Conservation (phyloP, 2,329 filamentous ascomycete species). For the Pseudogymnoascus sp. region DNA sequence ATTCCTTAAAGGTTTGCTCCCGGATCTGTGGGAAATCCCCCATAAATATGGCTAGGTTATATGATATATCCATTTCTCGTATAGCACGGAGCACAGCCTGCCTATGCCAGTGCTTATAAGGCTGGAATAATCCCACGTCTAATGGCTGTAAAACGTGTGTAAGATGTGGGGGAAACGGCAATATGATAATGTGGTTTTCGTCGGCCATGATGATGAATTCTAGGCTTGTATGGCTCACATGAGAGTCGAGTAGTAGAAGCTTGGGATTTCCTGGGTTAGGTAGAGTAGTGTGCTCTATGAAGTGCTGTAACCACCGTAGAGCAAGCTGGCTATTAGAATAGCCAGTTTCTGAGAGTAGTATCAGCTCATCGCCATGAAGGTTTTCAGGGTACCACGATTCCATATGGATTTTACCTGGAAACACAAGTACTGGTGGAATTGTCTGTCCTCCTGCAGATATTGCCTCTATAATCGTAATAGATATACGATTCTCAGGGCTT, state of each 20-base stretch:
- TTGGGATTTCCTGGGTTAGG: neutral
- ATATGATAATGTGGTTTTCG: neutral
- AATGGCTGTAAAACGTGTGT: conserved; percentile 3
- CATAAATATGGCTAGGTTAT: neutral
- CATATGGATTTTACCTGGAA: neutral
- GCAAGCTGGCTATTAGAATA: neutral
- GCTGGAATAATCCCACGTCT: neutral
- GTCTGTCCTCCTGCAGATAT: neutral
- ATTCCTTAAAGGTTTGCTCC: neutral
- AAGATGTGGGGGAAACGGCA: neutral
- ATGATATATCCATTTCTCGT: neutral
- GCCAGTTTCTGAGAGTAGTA: neutral
- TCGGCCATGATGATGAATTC: neutral
- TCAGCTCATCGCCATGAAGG: neutral
- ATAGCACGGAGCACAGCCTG: neutral
- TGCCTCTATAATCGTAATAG: neutral
- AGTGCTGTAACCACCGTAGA: neutral
- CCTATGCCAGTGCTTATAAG: neutral
- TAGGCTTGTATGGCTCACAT: neutral
- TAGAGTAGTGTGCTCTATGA: neutral
- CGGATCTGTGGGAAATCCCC: neutral
- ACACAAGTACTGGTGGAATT: neutral
- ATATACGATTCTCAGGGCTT: too few relatives aligned
- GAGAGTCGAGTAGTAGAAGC: neutral
- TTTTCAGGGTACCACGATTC: neutral